phyloP scores from a whole-genome alignment of 257 asterid genomes.

The Forsythia suspensa region DNA sequence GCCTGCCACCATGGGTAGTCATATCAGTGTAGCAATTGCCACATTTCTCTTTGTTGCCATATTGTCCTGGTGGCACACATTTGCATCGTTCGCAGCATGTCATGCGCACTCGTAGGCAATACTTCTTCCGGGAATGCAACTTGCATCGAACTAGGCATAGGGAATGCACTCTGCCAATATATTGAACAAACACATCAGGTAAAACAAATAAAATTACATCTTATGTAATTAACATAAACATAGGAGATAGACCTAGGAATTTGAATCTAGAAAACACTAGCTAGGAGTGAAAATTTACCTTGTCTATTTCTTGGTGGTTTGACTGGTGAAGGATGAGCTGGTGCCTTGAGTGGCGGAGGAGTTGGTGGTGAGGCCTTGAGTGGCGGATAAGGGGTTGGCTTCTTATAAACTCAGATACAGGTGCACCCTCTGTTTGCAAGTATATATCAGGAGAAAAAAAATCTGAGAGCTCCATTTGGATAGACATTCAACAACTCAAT shows the following conservation, averaged over 20 bases:
- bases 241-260: background rate
- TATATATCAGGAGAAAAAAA: background rate
- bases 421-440: conserved; percentile 14
- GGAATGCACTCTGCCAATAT: conserved; percentile 39
- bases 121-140: conserved; percentile 29
- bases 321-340: conserved; percentile 20
- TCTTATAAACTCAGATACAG: conserved; percentile 6
- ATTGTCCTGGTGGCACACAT: conserved; percentile 52
- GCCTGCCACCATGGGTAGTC: conserved; percentile 43
- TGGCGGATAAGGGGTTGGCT: conserved; percentile 28
- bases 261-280: too few species aligned
- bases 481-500: background rate
- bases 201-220: background rate
- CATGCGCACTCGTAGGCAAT: conserved; percentile 43
- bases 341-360: background rate
- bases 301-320: conserved; percentile 37
- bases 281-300: conserved; percentile 13
- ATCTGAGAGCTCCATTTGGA: background rate
- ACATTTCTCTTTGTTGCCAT: conserved; percentile 42
- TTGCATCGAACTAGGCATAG: conserved; percentile 39
- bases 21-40: conserved; percentile 36
- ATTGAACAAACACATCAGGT: background rate
- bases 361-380: conserved; percentile 9
- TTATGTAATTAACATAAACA: too few species aligned
- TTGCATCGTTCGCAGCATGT: conserved; percentile 50